Percentiles rank a stretch among this genome's conserved stretches.
These are phyloP conservation scores for Curvularia spicifera DNA, from an alignment of 2,329 filamentous ascomycete genomes.

Conservation along the genomic window DNA sequence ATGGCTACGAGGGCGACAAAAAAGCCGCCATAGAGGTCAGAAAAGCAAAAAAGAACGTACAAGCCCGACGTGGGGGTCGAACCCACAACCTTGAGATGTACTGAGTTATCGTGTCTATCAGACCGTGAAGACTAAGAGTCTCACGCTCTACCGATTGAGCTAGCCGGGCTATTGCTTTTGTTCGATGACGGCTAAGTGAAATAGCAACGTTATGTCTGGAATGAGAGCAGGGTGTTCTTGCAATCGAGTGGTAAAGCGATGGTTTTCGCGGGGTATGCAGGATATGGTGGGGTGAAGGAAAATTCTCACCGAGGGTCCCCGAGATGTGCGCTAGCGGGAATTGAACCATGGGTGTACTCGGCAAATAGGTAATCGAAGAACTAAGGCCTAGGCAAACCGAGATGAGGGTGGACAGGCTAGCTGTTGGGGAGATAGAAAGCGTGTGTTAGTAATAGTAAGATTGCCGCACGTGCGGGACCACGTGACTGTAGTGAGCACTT, in stretches of 20 bases:
- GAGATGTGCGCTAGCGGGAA: slow-evolving; percentile 4
- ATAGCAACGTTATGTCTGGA: no score
- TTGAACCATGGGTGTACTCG: slow-evolving; percentile 1
- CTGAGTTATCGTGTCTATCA: slow-evolving; percentile 27
- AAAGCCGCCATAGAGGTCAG: not conserved
- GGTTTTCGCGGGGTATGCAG: no score
- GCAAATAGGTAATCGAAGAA: not conserved
- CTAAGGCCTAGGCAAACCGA: not conserved
- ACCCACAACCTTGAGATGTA: slow-evolving; percentile 22
- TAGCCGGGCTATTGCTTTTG: slow-evolving; percentile 24
- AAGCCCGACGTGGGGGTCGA: slow-evolving; percentile 21
- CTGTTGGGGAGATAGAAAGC: no score
- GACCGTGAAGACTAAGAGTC: slow-evolving; percentile 45
- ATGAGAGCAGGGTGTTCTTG: no score
- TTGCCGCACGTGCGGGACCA: not conserved
- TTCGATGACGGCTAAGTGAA: slow-evolving; percentile 11
- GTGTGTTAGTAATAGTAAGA: not conserved
- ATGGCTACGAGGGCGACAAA: not conserved
- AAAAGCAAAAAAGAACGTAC: slow-evolving; percentile 1
- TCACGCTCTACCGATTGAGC: slow-evolving; percentile 52
- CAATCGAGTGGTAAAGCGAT: no score
- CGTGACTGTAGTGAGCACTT: not conserved
- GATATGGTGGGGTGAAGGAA: slow-evolving; percentile 1
- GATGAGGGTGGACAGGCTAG: not conserved
- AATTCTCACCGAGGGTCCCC: slow-evolving; percentile 1